Percentiles rank a stretch among this genome's conserved stretches.
Evolutionary conservation across 2,329 filamentous ascomycete species (phyloP).

Genomic region (Trichophyton schoenleinii): DNA sequence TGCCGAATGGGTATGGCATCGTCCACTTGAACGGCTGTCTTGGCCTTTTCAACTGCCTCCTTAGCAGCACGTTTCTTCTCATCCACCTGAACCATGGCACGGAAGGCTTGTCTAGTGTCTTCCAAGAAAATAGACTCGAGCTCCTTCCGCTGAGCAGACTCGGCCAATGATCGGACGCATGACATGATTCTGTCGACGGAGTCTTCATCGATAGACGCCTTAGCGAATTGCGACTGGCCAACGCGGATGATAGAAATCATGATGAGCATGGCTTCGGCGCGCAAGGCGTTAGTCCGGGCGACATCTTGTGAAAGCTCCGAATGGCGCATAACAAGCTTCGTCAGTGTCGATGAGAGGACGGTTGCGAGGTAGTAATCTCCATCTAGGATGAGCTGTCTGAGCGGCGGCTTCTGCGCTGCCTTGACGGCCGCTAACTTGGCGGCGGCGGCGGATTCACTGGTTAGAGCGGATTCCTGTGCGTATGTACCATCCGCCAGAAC

Average conservation of each 20-base stretch:
- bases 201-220: slow-evolving; percentile 93
- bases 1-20: slow-evolving; percentile 90
- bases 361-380: slow-evolving; percentile 94
- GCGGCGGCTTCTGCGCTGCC: slow-evolving; percentile 86
- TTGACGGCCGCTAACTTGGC: slow-evolving; percentile 94
- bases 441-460: slow-evolving; percentile 77
- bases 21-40: slow-evolving; percentile 88
- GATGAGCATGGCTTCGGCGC: slow-evolving; percentile 96
- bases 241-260: slow-evolving; percentile 99
- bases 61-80: slow-evolving; percentile 97
- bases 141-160: slow-evolving; percentile 80
- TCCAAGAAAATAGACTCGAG: slow-evolving; percentile 86
- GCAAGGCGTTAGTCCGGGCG: slow-evolving; percentile 81
- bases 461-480: slow-evolving; percentile 89
- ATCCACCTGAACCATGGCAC: slow-evolving; percentile 91
- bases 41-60: slow-evolving; percentile 82
- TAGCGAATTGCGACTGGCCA: slow-evolving; percentile 97
- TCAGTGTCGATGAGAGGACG: slow-evolving; percentile 88
- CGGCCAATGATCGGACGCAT: slow-evolving; percentile 80
- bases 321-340: slow-evolving; percentile 95
- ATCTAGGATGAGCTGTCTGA: slow-evolving; percentile 88
- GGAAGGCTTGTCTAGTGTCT: slow-evolving; percentile 90
- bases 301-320: slow-evolving; percentile 78
- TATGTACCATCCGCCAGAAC: slow-evolving; percentile 95
- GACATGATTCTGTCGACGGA: slow-evolving; percentile 98